Conservation (phyloP, 768 basidiomycete species). For the Coprinopsis strossmayeri region DNA sequence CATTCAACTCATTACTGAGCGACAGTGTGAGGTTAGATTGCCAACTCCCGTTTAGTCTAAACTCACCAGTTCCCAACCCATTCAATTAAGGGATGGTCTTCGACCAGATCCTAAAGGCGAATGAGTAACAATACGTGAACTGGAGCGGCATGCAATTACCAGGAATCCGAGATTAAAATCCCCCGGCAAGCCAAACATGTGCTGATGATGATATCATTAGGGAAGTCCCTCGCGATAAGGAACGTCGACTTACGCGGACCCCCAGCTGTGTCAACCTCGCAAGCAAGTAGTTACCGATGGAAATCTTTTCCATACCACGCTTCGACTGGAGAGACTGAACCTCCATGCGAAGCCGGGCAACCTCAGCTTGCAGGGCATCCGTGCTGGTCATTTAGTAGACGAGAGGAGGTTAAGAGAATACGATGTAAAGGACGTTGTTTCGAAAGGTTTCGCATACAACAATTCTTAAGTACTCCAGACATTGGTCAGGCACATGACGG, state of each 20-base stretch:
- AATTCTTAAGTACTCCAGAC: no score
- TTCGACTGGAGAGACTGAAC: constrained; percentile 33
- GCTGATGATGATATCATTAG: constrained; percentile 29
- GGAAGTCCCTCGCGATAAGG: background rate
- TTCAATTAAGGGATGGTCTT: constrained; percentile 67
- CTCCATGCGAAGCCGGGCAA: constrained; percentile 38
- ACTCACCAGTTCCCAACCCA: constrained; percentile 85
- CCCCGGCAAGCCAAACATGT: constrained; percentile 83
- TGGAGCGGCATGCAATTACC: constrained; percentile 21
- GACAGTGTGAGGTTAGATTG: no score
- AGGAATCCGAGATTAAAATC: constrained; percentile 76
- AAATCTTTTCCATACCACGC: constrained; percentile 36
- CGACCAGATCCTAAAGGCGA: constrained; percentile 61
- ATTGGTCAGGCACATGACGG: no score
- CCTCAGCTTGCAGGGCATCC: constrained; percentile 21
- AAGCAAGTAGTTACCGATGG: constrained; percentile 55
- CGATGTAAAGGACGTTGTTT: no score
- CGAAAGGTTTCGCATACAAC: no score
- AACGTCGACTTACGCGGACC: constrained; percentile 40
- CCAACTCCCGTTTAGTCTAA: background rate
- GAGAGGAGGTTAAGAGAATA: background rate
- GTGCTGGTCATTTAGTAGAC: background rate
- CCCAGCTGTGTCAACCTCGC: constrained; percentile 57
- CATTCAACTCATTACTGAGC: constrained; percentile 77
- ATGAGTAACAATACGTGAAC: background rate